Percentiles rank a stretch among this genome's conserved stretches.
Conservation (phyloP, 176 grass and related monocot species). For the Oryza australiensis region DNA sequence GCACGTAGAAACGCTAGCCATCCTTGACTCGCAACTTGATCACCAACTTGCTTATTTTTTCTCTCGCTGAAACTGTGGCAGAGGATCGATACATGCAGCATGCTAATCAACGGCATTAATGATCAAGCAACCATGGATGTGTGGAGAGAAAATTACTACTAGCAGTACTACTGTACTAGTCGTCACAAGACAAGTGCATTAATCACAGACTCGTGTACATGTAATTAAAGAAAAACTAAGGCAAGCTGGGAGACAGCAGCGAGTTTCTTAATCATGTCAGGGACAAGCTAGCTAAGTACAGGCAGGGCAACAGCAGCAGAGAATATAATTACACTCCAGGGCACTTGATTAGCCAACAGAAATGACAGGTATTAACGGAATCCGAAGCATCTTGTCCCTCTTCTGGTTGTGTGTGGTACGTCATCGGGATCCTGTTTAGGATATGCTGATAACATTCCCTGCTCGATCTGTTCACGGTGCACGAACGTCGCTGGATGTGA, state of each 20-base stretch:
- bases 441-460: conserved; percentile 11
- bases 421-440: background rate
- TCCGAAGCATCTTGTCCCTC: conserved; percentile 27
- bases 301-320: conserved; percentile 27
- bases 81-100: background rate
- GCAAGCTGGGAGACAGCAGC: conserved; percentile 1
- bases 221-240: background rate
- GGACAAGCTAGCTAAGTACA: conserved; percentile 3
- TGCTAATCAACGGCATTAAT: conserved; percentile 39
- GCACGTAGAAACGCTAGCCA: conserved; percentile 17
- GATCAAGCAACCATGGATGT: background rate
- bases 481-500: background rate
- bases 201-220: conserved; percentile 34
- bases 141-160: background rate
- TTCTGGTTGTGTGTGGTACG: background rate
- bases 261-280: background rate
- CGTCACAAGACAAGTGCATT: conserved; percentile 13
- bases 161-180: background rate
- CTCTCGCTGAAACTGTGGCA: background rate
- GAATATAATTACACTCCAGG: conserved; percentile 18
- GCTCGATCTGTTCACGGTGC: background rate
- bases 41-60: conserved; percentile 21
- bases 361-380: conserved; percentile 40
- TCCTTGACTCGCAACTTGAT: conserved; percentile 14
- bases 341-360: conserved; percentile 17